Evolutionary conservation across 139 green algal species (phyloP).

Genomic region (Limnomonas spitsbergensis): DNA sequence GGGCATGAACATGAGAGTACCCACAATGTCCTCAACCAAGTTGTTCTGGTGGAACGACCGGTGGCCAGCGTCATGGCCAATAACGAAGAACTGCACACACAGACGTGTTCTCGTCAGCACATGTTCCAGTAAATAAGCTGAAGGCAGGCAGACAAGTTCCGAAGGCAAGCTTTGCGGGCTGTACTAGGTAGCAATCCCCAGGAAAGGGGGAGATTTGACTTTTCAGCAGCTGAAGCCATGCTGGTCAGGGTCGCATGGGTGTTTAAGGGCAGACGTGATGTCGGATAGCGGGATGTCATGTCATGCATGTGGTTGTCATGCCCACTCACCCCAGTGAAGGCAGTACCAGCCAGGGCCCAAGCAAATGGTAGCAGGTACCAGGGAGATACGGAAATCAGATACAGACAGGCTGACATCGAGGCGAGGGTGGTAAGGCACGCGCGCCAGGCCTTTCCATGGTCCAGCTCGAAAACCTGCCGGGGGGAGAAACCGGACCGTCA

Average conservation of each 20-base stretch:
- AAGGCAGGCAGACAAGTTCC: too few species aligned
- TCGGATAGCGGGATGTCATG: too few species aligned
- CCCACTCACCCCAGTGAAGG: slow-evolving; percentile 88
- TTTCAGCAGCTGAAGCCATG: too few species aligned
- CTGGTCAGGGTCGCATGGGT: too few species aligned
- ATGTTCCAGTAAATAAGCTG: not conserved
- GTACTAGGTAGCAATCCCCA: too few species aligned
- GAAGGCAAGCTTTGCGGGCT: too few species aligned
- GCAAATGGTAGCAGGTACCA: slow-evolving; percentile 91
- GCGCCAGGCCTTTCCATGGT: slow-evolving; percentile 73
- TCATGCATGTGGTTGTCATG: too few species aligned
- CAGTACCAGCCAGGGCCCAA: slow-evolving; percentile 85
- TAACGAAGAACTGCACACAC: slow-evolving; percentile 15
- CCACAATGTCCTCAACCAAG: slow-evolving; percentile 95
- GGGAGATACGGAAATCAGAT: slow-evolving; percentile 78
- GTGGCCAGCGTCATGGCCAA: slow-evolving; percentile 61
- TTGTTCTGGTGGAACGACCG: slow-evolving; percentile 93
- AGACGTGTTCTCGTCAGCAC: too few species aligned
- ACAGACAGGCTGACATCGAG: slow-evolving; percentile 62
- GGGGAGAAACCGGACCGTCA: not conserved
- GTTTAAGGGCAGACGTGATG: too few species aligned
- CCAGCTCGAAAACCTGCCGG: slow-evolving; percentile 79
- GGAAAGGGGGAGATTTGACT: too few species aligned
- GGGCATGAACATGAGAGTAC: slow-evolving; percentile 86
- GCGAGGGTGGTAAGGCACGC: slow-evolving; percentile 59